These are phyloP conservation scores for Aspergillus incahuasiensis DNA, from an alignment of 495 filamentous ascomycete genomes.

Conservation along the genomic window DNA sequence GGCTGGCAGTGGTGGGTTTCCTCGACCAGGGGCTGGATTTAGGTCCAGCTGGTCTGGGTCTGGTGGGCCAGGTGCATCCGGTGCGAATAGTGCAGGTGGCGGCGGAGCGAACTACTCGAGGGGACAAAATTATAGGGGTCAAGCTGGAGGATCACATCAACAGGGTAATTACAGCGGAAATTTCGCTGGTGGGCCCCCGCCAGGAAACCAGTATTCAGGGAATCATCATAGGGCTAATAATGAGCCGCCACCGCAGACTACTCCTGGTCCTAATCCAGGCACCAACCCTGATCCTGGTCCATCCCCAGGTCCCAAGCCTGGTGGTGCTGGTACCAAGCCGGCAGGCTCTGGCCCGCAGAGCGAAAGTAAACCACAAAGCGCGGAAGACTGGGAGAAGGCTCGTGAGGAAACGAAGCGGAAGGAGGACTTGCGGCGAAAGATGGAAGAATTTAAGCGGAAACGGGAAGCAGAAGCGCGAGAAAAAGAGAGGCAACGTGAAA, in stretches of 20 bases:
- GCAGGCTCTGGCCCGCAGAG: constrained; percentile 14
- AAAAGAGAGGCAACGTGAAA: constrained; percentile 42
- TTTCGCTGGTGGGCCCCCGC: constrained; percentile 26
- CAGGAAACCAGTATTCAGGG: constrained; percentile 33
- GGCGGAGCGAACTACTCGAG: constrained; percentile 12
- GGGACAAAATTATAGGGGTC: constrained; percentile 8
- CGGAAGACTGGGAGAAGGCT: constrained; percentile 38
- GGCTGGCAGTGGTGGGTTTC: constrained; percentile 29
- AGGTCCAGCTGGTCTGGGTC: constrained; percentile 23
- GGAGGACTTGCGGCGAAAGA: constrained; percentile 51
- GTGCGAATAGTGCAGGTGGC: constrained; percentile 6
- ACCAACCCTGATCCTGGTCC: constrained; percentile 4
- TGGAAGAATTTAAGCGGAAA: constrained; percentile 61
- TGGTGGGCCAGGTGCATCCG: constrained; percentile 18
- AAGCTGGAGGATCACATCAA: constrained; percentile 16
- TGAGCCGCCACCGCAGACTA: constrained; percentile 14
- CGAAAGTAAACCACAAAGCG: constrained; percentile 15
- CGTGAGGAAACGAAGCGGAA: constrained; percentile 61
- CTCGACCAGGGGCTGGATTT: constrained; percentile 11
- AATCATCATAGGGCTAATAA: constrained; percentile 29
- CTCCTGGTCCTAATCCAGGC: constrained; percentile 12
- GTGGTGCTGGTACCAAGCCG: constrained; percentile 1
- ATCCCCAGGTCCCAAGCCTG: not conserved
- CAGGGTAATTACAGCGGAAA: constrained; percentile 21
- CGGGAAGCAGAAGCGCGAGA: constrained; percentile 40